phyloP scores from a whole-genome alignment of 1,139 yeast genomes.

The Pichia sp. region DNA sequence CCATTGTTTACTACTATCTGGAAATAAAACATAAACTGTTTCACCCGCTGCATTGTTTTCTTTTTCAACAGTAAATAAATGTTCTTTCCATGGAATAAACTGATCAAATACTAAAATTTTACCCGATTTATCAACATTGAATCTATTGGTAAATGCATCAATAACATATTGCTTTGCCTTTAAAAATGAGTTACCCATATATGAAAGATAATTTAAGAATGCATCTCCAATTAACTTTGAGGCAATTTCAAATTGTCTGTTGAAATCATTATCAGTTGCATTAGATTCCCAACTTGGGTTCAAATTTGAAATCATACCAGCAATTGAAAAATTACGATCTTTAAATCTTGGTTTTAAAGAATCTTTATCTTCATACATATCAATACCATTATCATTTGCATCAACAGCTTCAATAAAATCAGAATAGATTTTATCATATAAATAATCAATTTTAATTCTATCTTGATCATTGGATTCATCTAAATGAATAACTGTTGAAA shows the following conservation, averaged over 20 bases:
- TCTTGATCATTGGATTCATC: conserved; percentile 29
- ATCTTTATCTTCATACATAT: conserved; percentile 48
- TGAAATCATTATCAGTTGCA: conserved; percentile 60
- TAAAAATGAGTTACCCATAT: conserved; percentile 81
- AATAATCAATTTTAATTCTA: conserved; percentile 42
- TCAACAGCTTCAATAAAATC: conserved; percentile 89
- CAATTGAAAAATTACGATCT: conserved; percentile 62
- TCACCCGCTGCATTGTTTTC: conserved; percentile 49
- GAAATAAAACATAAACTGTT: conserved; percentile 71
- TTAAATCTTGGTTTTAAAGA: conserved; percentile 45
- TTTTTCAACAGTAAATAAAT: conserved; percentile 67
- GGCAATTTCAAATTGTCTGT: conserved; percentile 61
- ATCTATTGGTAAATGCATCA: conserved; percentile 55
- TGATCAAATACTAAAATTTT: conserved; percentile 63
- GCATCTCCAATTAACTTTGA: conserved; percentile 78
- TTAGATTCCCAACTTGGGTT: conserved; percentile 81
- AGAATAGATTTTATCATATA: conserved; percentile 70
- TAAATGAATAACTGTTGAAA: conserved; percentile 31
- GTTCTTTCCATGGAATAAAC: conserved; percentile 95
- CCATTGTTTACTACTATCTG: conserved; percentile 70
- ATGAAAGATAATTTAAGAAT: conserved; percentile 59
- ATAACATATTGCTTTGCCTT: conserved; percentile 81
- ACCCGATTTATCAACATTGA: conserved; percentile 54
- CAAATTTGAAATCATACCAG: conserved; percentile 69
- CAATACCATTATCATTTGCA: conserved; percentile 93